Percentiles rank a stretch among this genome's conserved stretches.
These are phyloP conservation scores for Naganishia albida DNA, from an alignment of 1,284 basidiomycete species.

Conservation along the genomic window DNA sequence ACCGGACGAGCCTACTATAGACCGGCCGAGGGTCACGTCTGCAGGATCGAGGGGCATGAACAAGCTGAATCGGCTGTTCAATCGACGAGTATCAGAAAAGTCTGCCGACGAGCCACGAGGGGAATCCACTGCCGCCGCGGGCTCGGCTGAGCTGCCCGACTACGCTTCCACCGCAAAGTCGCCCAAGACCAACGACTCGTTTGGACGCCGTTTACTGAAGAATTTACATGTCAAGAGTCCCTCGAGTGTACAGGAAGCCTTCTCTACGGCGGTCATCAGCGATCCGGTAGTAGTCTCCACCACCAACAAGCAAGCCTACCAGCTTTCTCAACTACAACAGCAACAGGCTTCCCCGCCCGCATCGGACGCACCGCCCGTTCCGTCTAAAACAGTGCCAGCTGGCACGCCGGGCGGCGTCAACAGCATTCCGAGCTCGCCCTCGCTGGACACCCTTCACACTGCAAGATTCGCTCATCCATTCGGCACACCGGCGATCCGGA, in stretches of 20 bases:
- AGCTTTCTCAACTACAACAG: slow-evolving; percentile 19
- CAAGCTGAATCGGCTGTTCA: slow-evolving; percentile 37
- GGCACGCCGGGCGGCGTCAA: not conserved
- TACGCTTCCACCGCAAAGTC: slow-evolving; percentile 6
- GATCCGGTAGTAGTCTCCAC: slow-evolving; percentile 20
- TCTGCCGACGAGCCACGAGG: not conserved
- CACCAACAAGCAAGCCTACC: slow-evolving; percentile 17
- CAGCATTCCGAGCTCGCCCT: slow-evolving; percentile 11
- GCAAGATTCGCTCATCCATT: not conserved
- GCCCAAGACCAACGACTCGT: slow-evolving; percentile 21
- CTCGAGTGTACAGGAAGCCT: not conserved
- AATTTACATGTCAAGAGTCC: slow-evolving; percentile 20
- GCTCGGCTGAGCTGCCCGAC: not conserved
- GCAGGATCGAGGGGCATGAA: slow-evolving; percentile 40
- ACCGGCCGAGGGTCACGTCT: slow-evolving; percentile 24
- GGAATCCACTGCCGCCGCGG: not conserved
- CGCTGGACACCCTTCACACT: slow-evolving; percentile 17
- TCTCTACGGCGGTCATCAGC: slow-evolving; percentile 4
- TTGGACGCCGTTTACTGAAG: slow-evolving; percentile 32
- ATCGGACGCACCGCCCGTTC: slow-evolving; percentile 2
- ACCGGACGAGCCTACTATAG: not conserved
- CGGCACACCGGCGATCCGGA: slow-evolving; percentile 9
- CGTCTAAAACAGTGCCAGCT: not conserved
- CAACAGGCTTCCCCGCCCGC: slow-evolving; percentile 22
- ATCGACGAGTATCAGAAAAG: slow-evolving; percentile 25